Evolutionary conservation across 2,329 filamentous ascomycete species (phyloP).

Genomic region (Aspergillus aculeatinus): DNA sequence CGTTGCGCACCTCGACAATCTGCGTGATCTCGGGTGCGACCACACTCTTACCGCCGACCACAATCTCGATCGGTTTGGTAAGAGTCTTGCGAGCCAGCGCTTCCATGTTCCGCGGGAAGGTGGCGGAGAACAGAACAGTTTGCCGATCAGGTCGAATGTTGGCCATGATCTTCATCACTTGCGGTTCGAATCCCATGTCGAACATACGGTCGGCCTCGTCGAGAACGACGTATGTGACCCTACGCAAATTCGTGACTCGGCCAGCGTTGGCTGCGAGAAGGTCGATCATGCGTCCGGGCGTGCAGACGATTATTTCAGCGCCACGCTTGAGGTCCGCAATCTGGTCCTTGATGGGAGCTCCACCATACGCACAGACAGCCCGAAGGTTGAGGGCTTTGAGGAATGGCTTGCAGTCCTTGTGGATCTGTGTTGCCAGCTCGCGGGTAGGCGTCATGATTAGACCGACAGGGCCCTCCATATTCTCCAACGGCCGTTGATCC

Average conservation of each 20-base stretch:
- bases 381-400: conserved; percentile 80
- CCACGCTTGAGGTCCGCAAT: conserved; percentile 95
- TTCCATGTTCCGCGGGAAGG: conserved; percentile 92
- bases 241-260: conserved; percentile 84
- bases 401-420: conserved; percentile 92
- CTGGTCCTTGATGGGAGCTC: conserved; percentile 93
- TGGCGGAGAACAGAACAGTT: conserved; percentile 93
- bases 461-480: conserved; percentile 81
- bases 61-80: conserved; percentile 82
- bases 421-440: conserved; percentile 90
- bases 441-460: conserved; percentile 92
- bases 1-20: conserved; percentile 81
- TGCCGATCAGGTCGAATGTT: conserved; percentile 91
- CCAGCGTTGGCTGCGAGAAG: conserved; percentile 89
- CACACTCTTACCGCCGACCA: conserved; percentile 78
- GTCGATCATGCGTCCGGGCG: conserved; percentile 93
- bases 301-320: conserved; percentile 92
- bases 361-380: conserved; percentile 89
- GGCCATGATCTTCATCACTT: conserved; percentile 93
- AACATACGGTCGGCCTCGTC: conserved; percentile 99
- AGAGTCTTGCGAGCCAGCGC: conserved; percentile 85
- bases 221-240: conserved; percentile 90
- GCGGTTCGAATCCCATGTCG: conserved; percentile 98
- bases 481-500: conserved; percentile 79
- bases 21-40: conserved; percentile 77